These are phyloP conservation scores for Emergomyces africanus DNA, from an alignment of 2,329 filamentous ascomycete species.

Conservation along the genomic window DNA sequence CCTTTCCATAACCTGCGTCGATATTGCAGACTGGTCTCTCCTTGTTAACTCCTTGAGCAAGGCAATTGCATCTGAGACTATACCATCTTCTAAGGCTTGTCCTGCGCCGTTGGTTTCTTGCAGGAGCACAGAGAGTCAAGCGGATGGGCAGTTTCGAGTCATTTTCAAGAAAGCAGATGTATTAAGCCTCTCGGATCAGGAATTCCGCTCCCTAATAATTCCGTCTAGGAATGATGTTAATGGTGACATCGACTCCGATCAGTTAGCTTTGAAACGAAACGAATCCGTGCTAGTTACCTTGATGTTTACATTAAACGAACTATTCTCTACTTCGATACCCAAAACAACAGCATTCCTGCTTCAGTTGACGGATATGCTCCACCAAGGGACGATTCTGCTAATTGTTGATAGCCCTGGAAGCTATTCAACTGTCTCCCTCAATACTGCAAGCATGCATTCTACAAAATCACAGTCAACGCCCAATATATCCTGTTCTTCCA, in stretches of 20 bases:
- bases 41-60: constrained; percentile 48
- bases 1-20: constrained; percentile 52
- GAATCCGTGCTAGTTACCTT: constrained; percentile 55
- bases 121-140: background rate
- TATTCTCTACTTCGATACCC: constrained; percentile 66
- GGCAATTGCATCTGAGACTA: constrained; percentile 34
- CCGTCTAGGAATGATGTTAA: background rate
- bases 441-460: constrained; percentile 29
- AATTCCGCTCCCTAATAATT: constrained; percentile 25
- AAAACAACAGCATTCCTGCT: constrained; percentile 68
- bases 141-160: constrained; percentile 16
- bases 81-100: constrained; percentile 18
- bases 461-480: background rate
- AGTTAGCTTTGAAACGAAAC: background rate
- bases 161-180: constrained; percentile 40
- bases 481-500: background rate
- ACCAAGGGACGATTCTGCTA: constrained; percentile 54
- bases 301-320: constrained; percentile 90
- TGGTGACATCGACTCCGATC: background rate
- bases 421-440: constrained; percentile 71
- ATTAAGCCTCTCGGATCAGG: constrained; percentile 27
- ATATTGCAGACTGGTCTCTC: constrained; percentile 64
- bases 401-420: constrained; percentile 89
- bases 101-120: constrained; percentile 19
- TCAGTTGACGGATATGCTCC: constrained; percentile 47